Evolutionary conservation across 1,139 yeast genomes (phyloP), one percentile per base, ranked within the genome.

Genomic region (Taphrina pruni): DNA sequence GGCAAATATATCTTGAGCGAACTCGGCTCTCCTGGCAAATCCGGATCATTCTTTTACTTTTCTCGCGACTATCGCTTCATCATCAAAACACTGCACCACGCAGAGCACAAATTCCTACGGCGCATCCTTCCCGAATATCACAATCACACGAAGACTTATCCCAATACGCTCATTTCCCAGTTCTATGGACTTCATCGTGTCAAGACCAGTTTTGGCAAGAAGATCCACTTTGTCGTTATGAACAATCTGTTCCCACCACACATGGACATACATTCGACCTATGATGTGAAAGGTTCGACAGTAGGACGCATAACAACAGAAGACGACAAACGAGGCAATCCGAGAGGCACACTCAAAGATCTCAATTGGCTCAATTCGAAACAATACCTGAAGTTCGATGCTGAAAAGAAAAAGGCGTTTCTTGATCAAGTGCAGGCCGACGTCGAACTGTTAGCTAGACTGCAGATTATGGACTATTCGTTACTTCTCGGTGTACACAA

Each of bases 161-260:
- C 98, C 35, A 88, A 91, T 76, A 94, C 99, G 0, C 82, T 95
- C 72, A 81, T 95, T 4, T 89, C 96, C 36, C 99, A 95, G 78
- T 92, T 94, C 77, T 95, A 95, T 78, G 99, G 99, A 0, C 83
- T 95, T 69, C 99, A 95, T 78, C 82, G 99, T 69, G 89, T 95
- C 64, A 93, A 94, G 77, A 87, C 94, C 86, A 97, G 94, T 12
- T 84, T 89, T 52, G 86, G 88, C 32, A 86, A 95, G 71, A 93
- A 91, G 77, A 91, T 94, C 55, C 97, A 95, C 79, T 94, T 95
- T 75, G 84, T 95, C 69, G 97, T 95, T 57, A 95, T 95, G 99
- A 95, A 95, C 80, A 95, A 95, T 77, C 82, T 95, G 69, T 94
- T 95, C 79, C 99, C 99, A 0, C 97, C 98, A 6, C 93, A 91